Base-by-base conservation (phyloP, 2,329 filamentous ascomycete genomes). In the Colletotrichum echinochloae region DNA sequence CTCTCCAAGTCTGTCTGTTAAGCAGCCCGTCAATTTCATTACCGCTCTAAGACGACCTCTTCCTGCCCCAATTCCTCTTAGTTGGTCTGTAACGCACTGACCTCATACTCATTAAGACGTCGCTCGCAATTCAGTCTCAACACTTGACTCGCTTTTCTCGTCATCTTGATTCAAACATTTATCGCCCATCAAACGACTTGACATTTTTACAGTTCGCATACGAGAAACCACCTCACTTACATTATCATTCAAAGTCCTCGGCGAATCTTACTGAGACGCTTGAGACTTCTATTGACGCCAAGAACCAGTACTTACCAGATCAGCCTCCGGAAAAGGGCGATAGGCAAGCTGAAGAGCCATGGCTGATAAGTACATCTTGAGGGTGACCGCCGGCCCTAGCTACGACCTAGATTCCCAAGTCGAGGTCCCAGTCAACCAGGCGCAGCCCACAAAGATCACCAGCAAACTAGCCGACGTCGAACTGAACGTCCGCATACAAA, bases 371-470 rank as follows among this genome's bases (percentile, higher is more conserved):
- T 97, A 96, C 80, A 87, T 93, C 60, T 87, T 98, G 72, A 89
- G 88, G 74, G 91, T 98, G 65, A 97, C 94, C 0, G 94, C 94
- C 1, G 95, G 95, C 2, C 86, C 92, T 1, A 84, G 85, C 73
- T 97, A 98, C 81, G 89, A 96, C 78, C 81, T 86, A 41, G 81
- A 85, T n/a, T 87, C 88, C n/a, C 94, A 97, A 76, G 82, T 90
- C 71, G 83, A 89, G 35, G 90, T 98, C 12, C 87, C 88, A 4
- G 92, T 98, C 78, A 98, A 98, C 82, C 86, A 84, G 14, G 80
- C 90, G 35, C 80, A 88, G 68, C 87, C 90, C 0, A 78, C 92
- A 1, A 83, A 82, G 30, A 89, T 98, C 75, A 85, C 87, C 28
- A 91, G 88, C 55, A 83, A 89, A 11, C 84, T 89, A 65, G 87